Evolutionary conservation across 805 yeast species (phyloP).

Genomic region (Maudiozyma turicensis): DNA sequence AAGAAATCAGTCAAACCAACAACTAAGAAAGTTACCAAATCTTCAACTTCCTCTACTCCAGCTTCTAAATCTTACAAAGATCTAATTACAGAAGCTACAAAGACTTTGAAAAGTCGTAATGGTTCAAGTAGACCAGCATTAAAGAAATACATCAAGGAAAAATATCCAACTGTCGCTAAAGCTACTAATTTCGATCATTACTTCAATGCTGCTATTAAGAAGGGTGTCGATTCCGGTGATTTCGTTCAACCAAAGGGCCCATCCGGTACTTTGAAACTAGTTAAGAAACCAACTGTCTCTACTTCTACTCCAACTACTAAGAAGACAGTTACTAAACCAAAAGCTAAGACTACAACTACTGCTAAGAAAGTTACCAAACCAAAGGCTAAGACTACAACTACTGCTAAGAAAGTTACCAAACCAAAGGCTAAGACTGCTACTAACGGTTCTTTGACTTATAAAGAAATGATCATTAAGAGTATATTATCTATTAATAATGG

Average conservation of each 20-base stretch:
- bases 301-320: slow-evolving; percentile 17
- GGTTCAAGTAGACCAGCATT: slow-evolving; percentile 83
- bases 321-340: slow-evolving; percentile 24
- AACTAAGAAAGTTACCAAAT: slow-evolving; percentile 1
- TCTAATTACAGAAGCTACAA: slow-evolving; percentile 47
- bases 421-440: slow-evolving; percentile 3
- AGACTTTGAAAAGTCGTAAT: slow-evolving; percentile 54
- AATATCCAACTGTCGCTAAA: slow-evolving; percentile 44
- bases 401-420: slow-evolving; percentile 7
- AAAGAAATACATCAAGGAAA: slow-evolving; percentile 61
- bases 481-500: slow-evolving; percentile 65
- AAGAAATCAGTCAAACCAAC: slow-evolving; percentile 4
- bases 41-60: slow-evolving; percentile 4
- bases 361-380: slow-evolving; percentile 6
- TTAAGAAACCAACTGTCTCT: slow-evolving; percentile 13
- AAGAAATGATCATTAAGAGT: slow-evolving; percentile 41
- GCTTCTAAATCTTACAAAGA: slow-evolving; percentile 20
- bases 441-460: slow-evolving; percentile 14
- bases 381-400: slow-evolving; percentile 10
- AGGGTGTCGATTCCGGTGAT: slow-evolving; percentile 68
- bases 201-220: slow-evolving; percentile 70
- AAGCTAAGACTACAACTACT: slow-evolving; percentile 14
- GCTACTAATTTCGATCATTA: slow-evolving; percentile 62
- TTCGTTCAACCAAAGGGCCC: slow-evolving; percentile 84
- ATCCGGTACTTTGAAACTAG: slow-evolving; percentile 70